These are phyloP conservation scores for Fraxinus albicans DNA, from an alignment of 305 asterid genomes.

Conservation along the genomic window DNA sequence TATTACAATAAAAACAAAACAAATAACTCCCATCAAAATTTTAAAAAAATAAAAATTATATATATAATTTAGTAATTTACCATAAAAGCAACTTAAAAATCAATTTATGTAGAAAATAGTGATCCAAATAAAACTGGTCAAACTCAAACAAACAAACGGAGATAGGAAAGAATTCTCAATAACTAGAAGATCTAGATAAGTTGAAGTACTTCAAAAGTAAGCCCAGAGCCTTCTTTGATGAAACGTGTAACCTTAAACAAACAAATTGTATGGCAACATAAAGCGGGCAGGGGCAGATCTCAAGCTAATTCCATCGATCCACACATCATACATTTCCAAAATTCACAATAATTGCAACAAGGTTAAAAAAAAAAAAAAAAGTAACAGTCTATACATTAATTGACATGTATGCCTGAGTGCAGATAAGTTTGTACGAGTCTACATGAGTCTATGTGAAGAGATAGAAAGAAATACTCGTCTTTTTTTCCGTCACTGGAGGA, in stretches of 20 bases:
- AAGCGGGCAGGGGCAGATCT: conserved; percentile 40
- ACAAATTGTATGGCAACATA: conserved; percentile 22
- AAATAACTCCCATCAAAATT: not conserved
- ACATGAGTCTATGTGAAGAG: conserved; percentile 6
- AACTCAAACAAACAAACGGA: conserved; percentile 9
- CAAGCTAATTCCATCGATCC: conserved; percentile 24
- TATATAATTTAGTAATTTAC: no score
- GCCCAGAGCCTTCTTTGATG: conserved; percentile 12
- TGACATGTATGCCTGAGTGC: conserved; percentile 20
- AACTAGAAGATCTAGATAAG: conserved; percentile 23
- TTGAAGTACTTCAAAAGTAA: conserved; percentile 15
- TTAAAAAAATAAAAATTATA: no score
- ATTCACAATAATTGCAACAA: conserved; percentile 14
- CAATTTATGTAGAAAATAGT: not conserved
- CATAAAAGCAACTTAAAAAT: no score
- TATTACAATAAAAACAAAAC: not conserved
- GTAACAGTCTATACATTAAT: conserved; percentile 8
- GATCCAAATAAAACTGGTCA: conserved; percentile 1
- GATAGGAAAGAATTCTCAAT: conserved; percentile 1
- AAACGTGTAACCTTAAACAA: not conserved
- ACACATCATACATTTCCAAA: conserved; percentile 21
- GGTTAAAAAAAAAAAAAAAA: not conserved
- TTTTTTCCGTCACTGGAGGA: conserved; percentile 60
- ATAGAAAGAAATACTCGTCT: conserved; percentile 51
- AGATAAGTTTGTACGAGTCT: conserved; percentile 8